A percentile compares a stretch with the other conserved stretches of the same genome.
Conservation (phyloP, 164 flowering plant species). For the Annona cherimola region DNA sequence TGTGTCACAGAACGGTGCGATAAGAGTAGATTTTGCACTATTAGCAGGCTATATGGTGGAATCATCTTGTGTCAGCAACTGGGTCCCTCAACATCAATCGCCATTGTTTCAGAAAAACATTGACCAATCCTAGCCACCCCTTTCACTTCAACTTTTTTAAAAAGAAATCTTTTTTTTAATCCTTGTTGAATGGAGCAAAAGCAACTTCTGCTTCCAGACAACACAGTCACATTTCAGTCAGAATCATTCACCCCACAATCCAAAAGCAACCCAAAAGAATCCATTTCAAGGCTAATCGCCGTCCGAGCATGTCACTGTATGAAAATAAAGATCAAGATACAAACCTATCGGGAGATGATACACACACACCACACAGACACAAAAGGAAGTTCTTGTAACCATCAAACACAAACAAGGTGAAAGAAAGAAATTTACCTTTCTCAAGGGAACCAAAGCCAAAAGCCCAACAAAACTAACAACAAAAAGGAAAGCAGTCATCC, state of each 20-base stretch:
- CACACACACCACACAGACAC: neutral
- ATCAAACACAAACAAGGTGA: neutral
- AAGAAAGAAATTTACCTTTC: constrained; percentile 45
- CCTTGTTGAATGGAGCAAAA: neutral
- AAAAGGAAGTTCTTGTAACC: neutral
- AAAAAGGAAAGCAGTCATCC: constrained; percentile 74
- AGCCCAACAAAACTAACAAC: constrained; percentile 77
- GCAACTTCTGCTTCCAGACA: neutral
- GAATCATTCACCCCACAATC: neutral
- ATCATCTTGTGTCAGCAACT: neutral
- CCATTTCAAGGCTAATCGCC: neutral
- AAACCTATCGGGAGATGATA: neutral
- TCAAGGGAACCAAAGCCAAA: constrained; percentile 74
- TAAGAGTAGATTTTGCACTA: neutral
- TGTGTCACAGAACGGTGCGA: too few species aligned
- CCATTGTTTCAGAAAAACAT: neutral
- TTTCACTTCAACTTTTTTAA: neutral
- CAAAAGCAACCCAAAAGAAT: neutral
- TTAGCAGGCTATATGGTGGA: neutral
- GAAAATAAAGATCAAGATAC: neutral
- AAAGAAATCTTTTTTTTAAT: too few species aligned
- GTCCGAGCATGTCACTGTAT: neutral
- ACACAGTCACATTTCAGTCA: neutral
- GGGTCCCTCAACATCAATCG: neutral
- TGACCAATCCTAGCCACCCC: neutral